These are phyloP conservation scores for Aspergillus sp. DNA, from an alignment of 2,329 filamentous ascomycete species.

Conservation along the genomic window DNA sequence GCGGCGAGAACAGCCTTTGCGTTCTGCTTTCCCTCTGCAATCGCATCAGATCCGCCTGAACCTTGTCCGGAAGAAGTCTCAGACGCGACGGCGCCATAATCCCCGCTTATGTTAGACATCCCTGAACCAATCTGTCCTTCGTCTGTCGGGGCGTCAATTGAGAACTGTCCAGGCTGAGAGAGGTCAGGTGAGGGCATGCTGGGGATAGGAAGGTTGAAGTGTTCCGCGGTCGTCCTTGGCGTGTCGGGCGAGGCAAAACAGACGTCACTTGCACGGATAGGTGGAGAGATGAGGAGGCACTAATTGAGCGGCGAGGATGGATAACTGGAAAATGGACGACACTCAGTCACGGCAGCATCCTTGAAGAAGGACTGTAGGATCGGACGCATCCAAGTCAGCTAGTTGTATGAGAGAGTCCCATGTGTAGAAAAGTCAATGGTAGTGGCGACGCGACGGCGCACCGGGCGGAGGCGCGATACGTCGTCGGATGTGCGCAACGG, in stretches of 20 bases:
- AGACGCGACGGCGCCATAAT: slow-evolving; percentile 24
- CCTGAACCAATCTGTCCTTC: slow-evolving; percentile 29
- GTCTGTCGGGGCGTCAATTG: slow-evolving; percentile 27
- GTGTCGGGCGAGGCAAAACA: slow-evolving; percentile 11
- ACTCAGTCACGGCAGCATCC: slow-evolving; percentile 35
- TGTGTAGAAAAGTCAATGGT: slow-evolving; percentile 6
- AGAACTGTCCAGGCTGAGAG: slow-evolving; percentile 28
- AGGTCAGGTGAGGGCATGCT: slow-evolving; percentile 42
- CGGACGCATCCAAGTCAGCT: slow-evolving; percentile 21
- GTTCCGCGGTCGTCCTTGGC: slow-evolving; percentile 9
- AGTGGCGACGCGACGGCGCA: slow-evolving; percentile 21
- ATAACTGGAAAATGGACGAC: slow-evolving; percentile 10
- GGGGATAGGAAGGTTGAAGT: background rate
- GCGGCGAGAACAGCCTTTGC: slow-evolving; percentile 61
- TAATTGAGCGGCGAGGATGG: slow-evolving; percentile 10
- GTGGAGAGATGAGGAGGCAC: slow-evolving; percentile 23
- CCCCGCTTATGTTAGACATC: slow-evolving; percentile 23
- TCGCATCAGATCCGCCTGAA: slow-evolving; percentile 45
- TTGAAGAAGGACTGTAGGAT: slow-evolving; percentile 22
- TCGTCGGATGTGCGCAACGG: slow-evolving; percentile 9
- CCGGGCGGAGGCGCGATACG: slow-evolving; percentile 13
- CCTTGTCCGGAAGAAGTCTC: slow-evolving; percentile 28
- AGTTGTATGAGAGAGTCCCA: slow-evolving; percentile 2
- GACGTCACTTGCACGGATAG: slow-evolving; percentile 26
- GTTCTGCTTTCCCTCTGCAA: slow-evolving; percentile 62